Evolutionary conservation across 768 basidiomycete species (phyloP).

Genomic region (Trametes cinnabarina): DNA sequence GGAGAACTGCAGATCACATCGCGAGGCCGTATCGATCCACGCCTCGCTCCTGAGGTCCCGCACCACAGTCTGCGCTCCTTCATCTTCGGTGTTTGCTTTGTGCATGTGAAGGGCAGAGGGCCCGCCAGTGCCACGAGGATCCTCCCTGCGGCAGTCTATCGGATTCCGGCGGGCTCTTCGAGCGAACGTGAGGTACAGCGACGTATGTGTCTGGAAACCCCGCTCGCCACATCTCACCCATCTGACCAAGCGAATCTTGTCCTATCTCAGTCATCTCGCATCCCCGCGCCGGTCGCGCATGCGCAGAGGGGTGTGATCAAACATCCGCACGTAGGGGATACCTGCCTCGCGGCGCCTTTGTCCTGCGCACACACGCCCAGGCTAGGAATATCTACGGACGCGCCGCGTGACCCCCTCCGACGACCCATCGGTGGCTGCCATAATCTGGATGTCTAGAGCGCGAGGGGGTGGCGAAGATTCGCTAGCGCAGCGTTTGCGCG

Average conservation of each 20-base stretch:
- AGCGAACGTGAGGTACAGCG: too few relatives aligned
- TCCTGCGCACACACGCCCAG: neutral
- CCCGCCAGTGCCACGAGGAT: neutral
- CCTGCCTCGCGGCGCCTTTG: neutral
- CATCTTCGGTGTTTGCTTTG: neutral
- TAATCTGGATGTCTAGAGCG: conserved; percentile 7
- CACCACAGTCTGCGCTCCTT: neutral
- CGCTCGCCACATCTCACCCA: neutral
- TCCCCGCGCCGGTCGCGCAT: conserved; percentile 1
- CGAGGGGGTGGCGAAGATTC: conserved; percentile 1
- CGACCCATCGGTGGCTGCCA: conserved; percentile 14
- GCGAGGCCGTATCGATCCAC: neutral
- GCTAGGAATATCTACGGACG: conserved; percentile 6
- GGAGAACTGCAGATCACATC: conserved; percentile 17
- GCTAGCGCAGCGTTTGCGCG: neutral
- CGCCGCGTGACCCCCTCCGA: conserved; percentile 16
- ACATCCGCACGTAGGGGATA: too few relatives aligned
- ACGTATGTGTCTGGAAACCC: neutral
- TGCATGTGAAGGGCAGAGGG: conserved; percentile 3
- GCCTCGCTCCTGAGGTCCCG: conserved; percentile 5
- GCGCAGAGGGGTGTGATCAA: neutral
- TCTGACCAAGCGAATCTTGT: neutral
- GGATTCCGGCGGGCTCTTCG: too few relatives aligned
- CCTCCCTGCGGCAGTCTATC: neutral
- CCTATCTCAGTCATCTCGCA: conserved; percentile 1